Evolutionary conservation across 2,329 filamentous ascomycete species (phyloP).

Genomic region (Ceratocystis albifundus): DNA sequence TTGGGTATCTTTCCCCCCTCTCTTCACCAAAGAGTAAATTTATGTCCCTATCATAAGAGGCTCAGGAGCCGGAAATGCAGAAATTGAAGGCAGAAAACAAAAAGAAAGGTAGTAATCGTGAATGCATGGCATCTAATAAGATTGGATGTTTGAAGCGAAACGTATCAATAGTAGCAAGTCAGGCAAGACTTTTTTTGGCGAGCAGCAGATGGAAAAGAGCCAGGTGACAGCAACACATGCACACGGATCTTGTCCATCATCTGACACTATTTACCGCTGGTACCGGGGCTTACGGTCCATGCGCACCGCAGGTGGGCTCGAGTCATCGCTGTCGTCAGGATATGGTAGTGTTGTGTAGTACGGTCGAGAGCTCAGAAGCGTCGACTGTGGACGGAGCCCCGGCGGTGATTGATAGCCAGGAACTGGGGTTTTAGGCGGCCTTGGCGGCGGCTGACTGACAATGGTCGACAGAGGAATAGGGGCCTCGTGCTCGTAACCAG

Average conservation of each 20-base stretch:
- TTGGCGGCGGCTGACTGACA: conserved; percentile 49
- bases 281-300: conserved; percentile 76
- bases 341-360: conserved; percentile 49
- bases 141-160: not conserved
- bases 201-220: not conserved
- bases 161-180: not conserved
- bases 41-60: not conserved
- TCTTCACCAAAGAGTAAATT: not conserved
- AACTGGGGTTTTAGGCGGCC: conserved; percentile 68
- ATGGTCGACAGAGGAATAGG: conserved; percentile 15
- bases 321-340: conserved; percentile 58
- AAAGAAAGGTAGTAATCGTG: not conserved
- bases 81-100: not conserved
- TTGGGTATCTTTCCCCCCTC: not conserved
- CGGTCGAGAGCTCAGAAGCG: not conserved
- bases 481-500: conserved; percentile 9
- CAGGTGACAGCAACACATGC: not conserved
- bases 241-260: conserved; percentile 26
- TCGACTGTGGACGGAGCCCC: conserved; percentile 28
- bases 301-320: conserved; percentile 72
- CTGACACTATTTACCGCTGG: conserved; percentile 30
- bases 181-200: not conserved
- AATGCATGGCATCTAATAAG: not conserved
- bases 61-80: not conserved
- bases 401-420: conserved; percentile 35